Base-by-base conservation (phyloP, 108 stramenopile genomes). In the Cylindrotheca closterium region DNA sequence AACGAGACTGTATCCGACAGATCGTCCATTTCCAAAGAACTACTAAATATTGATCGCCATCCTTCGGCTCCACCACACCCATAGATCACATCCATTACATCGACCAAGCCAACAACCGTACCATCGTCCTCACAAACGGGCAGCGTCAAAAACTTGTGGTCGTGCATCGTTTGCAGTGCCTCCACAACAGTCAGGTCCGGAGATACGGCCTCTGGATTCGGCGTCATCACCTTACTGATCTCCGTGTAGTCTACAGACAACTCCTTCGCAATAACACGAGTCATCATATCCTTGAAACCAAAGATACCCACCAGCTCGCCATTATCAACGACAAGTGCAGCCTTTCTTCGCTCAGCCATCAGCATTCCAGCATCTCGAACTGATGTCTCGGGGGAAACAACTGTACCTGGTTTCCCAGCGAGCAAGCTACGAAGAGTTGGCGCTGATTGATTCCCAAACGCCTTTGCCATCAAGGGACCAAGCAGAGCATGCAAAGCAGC, bases 221-320 rank as follows among this genome's bases (percentile, higher is more conserved):
- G 83, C 10, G 96, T 97, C 96, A 97, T 97, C 31, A 96, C 90
- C 47, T 70, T 63, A 0, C 74, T 71, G 8, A 94, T 89, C 12
- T 78, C 22, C 12, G 94, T 97, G 42, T 53, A 45, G 30, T 95
- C 91, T 47, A 94, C 50, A 12, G 74, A 70, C 22, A 91, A 58
- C 46, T 86, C 89, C 69, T 92, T 93, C 0, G 94, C 87, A 47
- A 97, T 79, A 8, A 86, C 96, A 22, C 94, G 73, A 5, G 70
- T 91, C 82, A 97, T 93, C 87, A 97, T 82, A 63, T 97, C 96
- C 77, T 93, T 97, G 65, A 95, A 95, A 2, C 94, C 93, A 58
- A 95, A 87, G 47, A 97, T 96, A 17, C 96, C 96, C 50, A 89
- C 84, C 62, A 96, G 61, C 51, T 51, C 48, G 5, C 88, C 92